Evolutionary conservation across 2,329 filamentous ascomycete genomes (phyloP), one percentile per base, ranked within the genome.

Genomic region (Penicillium sp.): DNA sequence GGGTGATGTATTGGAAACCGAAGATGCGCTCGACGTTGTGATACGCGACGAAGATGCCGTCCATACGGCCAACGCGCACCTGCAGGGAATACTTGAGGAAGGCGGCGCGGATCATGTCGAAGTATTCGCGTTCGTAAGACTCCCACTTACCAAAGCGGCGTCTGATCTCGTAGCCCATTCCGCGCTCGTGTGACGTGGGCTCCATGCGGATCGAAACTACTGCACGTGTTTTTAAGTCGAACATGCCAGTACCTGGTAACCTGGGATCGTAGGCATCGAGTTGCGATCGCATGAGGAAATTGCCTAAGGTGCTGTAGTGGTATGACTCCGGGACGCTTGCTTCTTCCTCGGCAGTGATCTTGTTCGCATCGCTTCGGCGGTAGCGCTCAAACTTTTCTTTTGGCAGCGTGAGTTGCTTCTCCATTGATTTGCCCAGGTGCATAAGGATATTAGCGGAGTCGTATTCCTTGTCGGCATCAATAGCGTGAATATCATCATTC

Each of bases 31-130:
- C 83, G 2, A 91, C 90, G 71, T 99, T 99, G 78, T 99, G 94
- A 71, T 87, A 99, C 2, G 94, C 94, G 22, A 97, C 89, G 69
- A 97, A 99, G 47, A 97, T 97, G 51, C 94, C 94, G 69, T 99
- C 93, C 95, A 99, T 99, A 47, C 92, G 87, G 17, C 95, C 94
- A 85, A 99, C 95, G 42, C 94, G 89, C 28, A 93, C 95, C 75
- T 99, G 94, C 30, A 99, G 80, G 10, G 92, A 96, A 73, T 99
- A 99, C 69, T 99, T 99, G 53, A 99, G 79, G 76, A 99, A 93
- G 0, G 93, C 94, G 1, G 92, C 85, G 50, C 95, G 84, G 57
- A 96, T 93, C 91, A 99, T 95, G 73, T 99, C 94, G 71, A 88
- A 96, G 72, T 94, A 97, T 68, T 99, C 95, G 56, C 92, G 86